phyloP scores from a whole-genome alignment of 1,284 basidiomycete species.

The Apiotrichum mycotoxinovorans region DNA sequence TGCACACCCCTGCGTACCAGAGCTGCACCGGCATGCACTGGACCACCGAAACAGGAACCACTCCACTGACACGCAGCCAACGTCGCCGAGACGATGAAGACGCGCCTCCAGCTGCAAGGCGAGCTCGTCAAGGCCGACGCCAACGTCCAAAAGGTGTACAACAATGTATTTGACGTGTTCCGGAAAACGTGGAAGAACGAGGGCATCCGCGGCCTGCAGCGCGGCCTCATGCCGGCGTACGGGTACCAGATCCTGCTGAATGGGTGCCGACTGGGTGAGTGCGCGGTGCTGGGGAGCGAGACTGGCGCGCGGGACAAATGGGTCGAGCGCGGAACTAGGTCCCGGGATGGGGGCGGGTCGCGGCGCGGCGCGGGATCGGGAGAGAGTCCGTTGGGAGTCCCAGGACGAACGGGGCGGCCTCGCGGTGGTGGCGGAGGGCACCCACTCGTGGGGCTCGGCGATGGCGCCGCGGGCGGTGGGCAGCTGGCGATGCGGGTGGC shows the following conservation, averaged over 20 bases:
- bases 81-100: constrained; percentile 79
- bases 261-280: constrained; percentile 81
- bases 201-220: constrained; percentile 82
- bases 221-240: constrained; percentile 90
- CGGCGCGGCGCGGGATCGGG: too few relatives aligned
- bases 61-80: constrained; percentile 54
- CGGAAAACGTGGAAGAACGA: constrained; percentile 87
- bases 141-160: constrained; percentile 71
- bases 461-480: too few relatives aligned
- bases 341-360: too few relatives aligned
- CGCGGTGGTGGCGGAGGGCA: too few relatives aligned
- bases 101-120: constrained; percentile 87
- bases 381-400: too few relatives aligned
- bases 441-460: too few relatives aligned
- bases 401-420: too few relatives aligned
- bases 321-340: not conserved
- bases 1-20: too few relatives aligned
- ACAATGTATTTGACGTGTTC: constrained; percentile 79
- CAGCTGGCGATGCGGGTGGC: too few relatives aligned
- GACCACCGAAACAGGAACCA: too few relatives aligned
- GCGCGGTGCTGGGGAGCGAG: not conserved
- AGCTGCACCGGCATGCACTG: too few relatives aligned
- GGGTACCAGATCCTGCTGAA: constrained; percentile 92
- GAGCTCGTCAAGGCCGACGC: constrained; percentile 72
- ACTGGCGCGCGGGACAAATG: not conserved